Percentiles rank a stretch among this genome's conserved stretches.
Evolutionary conservation across 768 basidiomycete species (phyloP).

Genomic region (Pleurotus pulmonarius): DNA sequence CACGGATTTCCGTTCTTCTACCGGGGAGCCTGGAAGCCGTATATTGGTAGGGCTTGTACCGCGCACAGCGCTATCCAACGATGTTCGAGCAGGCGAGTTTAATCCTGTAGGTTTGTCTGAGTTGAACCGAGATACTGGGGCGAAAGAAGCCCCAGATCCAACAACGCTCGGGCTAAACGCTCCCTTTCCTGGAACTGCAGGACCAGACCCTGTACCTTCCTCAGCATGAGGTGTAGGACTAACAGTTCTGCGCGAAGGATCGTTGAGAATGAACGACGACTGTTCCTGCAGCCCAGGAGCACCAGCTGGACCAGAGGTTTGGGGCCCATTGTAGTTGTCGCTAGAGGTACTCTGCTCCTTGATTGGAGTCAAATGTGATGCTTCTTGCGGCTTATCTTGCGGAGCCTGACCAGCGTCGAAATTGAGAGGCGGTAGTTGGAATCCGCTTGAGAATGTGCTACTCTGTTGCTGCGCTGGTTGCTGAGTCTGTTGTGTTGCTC

Average conservation of each 20-base stretch:
- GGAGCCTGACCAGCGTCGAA: conserved; percentile 30
- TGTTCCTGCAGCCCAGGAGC: conserved; percentile 12
- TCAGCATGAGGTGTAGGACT: conserved; percentile 1
- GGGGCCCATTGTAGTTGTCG: conserved; percentile 18
- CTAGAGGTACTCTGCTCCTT: conserved; percentile 45
- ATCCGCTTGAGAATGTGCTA: conserved; percentile 8
- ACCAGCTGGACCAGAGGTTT: conserved; percentile 18
- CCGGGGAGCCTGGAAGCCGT: conserved; percentile 11
- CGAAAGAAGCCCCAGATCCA: background rate
- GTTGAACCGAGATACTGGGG: conserved; percentile 1
- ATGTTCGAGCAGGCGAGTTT: background rate
- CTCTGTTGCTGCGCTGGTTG: conserved; percentile 9
- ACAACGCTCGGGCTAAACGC: background rate
- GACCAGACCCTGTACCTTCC: background rate
- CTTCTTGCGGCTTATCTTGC: conserved; percentile 18
- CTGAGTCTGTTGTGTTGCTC: conserved; percentile 14
- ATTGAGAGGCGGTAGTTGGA: conserved; percentile 60
- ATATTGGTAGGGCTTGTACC: conserved; percentile 10
- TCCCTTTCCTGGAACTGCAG: background rate
- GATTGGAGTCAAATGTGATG: conserved; percentile 55
- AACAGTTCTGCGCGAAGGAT: background rate
- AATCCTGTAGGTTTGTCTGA: background rate
- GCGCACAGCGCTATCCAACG: conserved; percentile 6
- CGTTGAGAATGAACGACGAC: background rate
- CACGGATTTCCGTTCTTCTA: conserved; percentile 7